Evolutionary conservation across 192 early-diverging fungal genomes (phyloP).

Genomic region (Entophlyctis luteolus): DNA sequence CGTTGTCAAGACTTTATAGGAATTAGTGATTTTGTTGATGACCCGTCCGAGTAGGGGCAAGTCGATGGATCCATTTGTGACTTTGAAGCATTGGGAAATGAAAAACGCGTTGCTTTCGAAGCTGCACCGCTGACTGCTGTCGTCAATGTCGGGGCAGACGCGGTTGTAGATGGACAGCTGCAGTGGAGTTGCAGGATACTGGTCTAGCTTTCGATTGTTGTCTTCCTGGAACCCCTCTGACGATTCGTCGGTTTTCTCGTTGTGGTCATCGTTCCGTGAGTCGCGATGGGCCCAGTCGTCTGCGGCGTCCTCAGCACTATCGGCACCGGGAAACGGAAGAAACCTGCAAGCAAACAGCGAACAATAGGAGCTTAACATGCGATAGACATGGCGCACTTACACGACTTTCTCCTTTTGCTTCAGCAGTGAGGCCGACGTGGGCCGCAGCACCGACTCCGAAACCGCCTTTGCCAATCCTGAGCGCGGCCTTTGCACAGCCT

Average conservation of each 20-base stretch:
- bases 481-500: too few species aligned
- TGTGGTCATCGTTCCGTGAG: not conserved
- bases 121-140: conserved; percentile 2
- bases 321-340: not conserved
- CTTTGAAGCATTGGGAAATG: conserved; percentile 26
- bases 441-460: not conserved
- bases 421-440: conserved; percentile 8
- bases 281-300: not conserved
- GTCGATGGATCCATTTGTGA: conserved; percentile 1
- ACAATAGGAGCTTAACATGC: not conserved
- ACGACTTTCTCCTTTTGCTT: conserved; percentile 16
- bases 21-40: conserved; percentile 30
- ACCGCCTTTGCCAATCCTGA: not conserved
- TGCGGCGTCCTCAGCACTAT: not conserved
- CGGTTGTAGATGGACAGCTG: conserved; percentile 36
- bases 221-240: not conserved
- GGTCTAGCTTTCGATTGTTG: not conserved
- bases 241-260: not conserved
- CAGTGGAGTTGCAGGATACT: conserved; percentile 43
- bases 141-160: conserved; percentile 33
- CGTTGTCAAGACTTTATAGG: conserved; percentile 40
- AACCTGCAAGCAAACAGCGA: not conserved
- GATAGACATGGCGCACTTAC: too few species aligned
- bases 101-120: conserved; percentile 8
- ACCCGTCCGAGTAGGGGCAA: conserved; percentile 4